These are phyloP conservation scores for Plasmodium knowlesi DNA, from an alignment of 169 alveolate genomes.

Conservation along the genomic window DNA sequence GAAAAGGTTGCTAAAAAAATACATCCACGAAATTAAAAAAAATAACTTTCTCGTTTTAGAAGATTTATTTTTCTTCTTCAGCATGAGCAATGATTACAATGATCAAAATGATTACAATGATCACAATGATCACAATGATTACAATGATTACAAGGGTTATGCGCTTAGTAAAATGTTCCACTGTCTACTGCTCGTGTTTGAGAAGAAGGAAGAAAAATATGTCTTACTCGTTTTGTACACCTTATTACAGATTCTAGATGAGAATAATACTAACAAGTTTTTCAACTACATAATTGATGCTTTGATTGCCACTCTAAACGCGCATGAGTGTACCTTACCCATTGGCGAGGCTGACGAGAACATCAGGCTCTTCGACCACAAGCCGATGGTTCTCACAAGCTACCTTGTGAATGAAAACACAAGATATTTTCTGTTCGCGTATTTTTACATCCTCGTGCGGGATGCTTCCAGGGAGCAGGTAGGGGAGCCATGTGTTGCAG, in stretches of 20 bases:
- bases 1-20: constrained; percentile 37
- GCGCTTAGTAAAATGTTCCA: constrained; percentile 44
- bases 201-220: constrained; percentile 31
- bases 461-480: constrained; percentile 24
- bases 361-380: constrained; percentile 36
- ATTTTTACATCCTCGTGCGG: constrained; percentile 14
- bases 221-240: constrained; percentile 18
- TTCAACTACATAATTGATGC: constrained; percentile 17
- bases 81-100: constrained; percentile 3
- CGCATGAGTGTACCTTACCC: constrained; percentile 20
- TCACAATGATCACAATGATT: neutral
- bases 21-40: constrained; percentile 38
- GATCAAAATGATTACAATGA: neutral
- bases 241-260: constrained; percentile 13
- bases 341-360: constrained; percentile 27
- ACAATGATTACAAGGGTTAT: constrained; percentile 28
- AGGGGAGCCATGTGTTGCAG: neutral
- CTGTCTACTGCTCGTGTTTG: constrained; percentile 22
- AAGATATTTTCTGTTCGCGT: constrained; percentile 36
- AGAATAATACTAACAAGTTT: constrained; percentile 18
- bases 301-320: constrained; percentile 19
- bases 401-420: constrained; percentile 16
- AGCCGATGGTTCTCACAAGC: constrained; percentile 44
- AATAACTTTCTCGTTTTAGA: constrained; percentile 30
- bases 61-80: constrained; percentile 23